phyloP scores from a whole-genome alignment of 2,329 filamentous ascomycete species.

The Pseudocercospora pini-densiflorae region DNA sequence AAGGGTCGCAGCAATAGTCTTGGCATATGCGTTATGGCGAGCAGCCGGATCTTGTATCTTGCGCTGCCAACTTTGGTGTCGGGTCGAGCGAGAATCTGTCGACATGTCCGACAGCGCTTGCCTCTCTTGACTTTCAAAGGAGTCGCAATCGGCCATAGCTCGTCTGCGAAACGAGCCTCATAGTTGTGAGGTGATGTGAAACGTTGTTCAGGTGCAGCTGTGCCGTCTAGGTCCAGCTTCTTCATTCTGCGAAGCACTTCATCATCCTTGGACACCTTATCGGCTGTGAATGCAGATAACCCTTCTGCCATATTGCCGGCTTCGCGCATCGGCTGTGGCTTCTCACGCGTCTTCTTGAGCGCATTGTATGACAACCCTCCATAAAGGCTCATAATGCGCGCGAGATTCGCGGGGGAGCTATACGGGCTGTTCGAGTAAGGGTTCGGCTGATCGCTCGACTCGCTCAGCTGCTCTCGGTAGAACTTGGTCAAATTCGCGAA shows the following conservation, averaged over 20 bases:
- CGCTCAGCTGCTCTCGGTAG: slow-evolving; percentile 77
- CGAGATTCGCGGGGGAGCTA: slow-evolving; percentile 78
- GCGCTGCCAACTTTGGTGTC: slow-evolving; percentile 82
- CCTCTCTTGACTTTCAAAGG: slow-evolving; percentile 89
- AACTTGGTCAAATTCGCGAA: slow-evolving; percentile 78
- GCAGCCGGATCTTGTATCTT: slow-evolving; percentile 88
- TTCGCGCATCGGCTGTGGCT: slow-evolving; percentile 78
- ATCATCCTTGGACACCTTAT: slow-evolving; percentile 48
- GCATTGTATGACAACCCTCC: slow-evolving; percentile 65
- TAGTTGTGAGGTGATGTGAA: slow-evolving; percentile 53
- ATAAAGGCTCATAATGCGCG: slow-evolving; percentile 91
- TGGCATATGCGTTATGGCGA: slow-evolving; percentile 85
- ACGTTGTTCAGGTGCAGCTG: slow-evolving; percentile 60
- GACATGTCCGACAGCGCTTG: slow-evolving; percentile 89
- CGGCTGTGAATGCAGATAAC: slow-evolving; percentile 57
- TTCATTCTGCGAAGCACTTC: slow-evolving; percentile 59
- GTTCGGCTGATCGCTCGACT: slow-evolving; percentile 59
- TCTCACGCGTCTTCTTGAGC: slow-evolving; percentile 68
- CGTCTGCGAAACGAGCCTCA: slow-evolving; percentile 66
- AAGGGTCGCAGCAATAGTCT: slow-evolving; percentile 72
- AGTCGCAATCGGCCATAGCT: slow-evolving; percentile 80
- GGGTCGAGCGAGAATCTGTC: slow-evolving; percentile 93
- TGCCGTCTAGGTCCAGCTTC: slow-evolving; percentile 69
- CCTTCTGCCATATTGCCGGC: slow-evolving; percentile 74
- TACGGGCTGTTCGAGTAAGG: slow-evolving; percentile 60